Percentiles rank a stretch among this genome's conserved stretches.
phyloP scores from a whole-genome alignment of 805 yeast genomes.

The Clavispora carvajalis region DNA sequence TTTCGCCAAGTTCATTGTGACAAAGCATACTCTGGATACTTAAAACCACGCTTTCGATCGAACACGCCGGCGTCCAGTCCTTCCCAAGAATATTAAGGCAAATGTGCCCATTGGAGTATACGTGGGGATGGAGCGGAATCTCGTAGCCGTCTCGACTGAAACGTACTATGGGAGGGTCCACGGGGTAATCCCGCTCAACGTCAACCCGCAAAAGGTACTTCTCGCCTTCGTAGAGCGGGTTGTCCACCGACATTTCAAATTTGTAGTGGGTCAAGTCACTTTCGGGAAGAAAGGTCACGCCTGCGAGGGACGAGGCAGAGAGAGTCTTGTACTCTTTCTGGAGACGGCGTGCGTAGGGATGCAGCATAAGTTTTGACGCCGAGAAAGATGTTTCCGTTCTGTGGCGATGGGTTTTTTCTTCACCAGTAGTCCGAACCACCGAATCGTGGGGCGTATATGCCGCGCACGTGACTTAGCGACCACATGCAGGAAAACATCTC shows the following conservation, averaged over 20 bases:
- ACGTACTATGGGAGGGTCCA: constrained; percentile 14
- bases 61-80: constrained; percentile 64
- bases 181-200: constrained; percentile 12
- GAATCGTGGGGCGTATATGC: constrained; percentile 2
- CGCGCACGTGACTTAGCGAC: not conserved
- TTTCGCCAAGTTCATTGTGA: constrained; percentile 39
- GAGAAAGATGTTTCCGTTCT: not conserved
- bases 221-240: constrained; percentile 8
- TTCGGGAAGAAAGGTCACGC: constrained; percentile 8
- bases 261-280: constrained; percentile 7
- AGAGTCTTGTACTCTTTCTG: constrained; percentile 11
- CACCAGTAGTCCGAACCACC: not conserved
- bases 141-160: constrained; percentile 3
- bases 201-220: constrained; percentile 5
- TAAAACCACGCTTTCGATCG: constrained; percentile 42
- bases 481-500: not conserved
- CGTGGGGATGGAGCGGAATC: constrained; percentile 73
- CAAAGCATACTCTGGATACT: constrained; percentile 64
- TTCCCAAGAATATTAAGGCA: constrained; percentile 62
- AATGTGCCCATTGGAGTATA: constrained; percentile 75
- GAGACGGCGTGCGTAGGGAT: constrained; percentile 12
- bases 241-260: constrained; percentile 6
- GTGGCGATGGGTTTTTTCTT: not conserved
- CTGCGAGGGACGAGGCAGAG: constrained; percentile 3
- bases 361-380: constrained; percentile 6